Percentiles rank a stretch among this genome's conserved stretches.
Conservation (phyloP, 345 rosid species). For the Dovyalis caffra region DNA sequence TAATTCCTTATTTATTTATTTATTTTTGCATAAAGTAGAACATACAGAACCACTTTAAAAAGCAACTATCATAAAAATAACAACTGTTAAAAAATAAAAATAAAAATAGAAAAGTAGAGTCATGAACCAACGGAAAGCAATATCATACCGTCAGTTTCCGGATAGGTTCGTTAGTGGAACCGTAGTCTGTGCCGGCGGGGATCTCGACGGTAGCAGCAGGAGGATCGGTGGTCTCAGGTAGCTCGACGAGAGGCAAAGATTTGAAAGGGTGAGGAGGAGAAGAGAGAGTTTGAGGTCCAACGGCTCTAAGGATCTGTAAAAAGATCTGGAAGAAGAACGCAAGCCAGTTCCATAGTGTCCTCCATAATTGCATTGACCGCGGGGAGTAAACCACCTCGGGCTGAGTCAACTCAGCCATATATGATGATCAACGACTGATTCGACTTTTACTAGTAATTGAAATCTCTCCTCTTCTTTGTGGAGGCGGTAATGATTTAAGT, state of each 20-base stretch:
- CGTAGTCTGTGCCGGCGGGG: constrained; percentile 32
- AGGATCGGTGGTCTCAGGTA: constrained; percentile 48
- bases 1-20: background rate
- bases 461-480: no score
- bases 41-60: background rate
- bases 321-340: constrained; percentile 87
- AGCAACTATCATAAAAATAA: background rate
- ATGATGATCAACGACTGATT: background rate
- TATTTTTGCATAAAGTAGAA: background rate
- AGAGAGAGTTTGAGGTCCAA: constrained; percentile 67
- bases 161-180: constrained; percentile 12
- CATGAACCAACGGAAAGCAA: background rate
- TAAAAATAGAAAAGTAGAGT: background rate
- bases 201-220: constrained; percentile 49
- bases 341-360: constrained; percentile 70
- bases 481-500: background rate
- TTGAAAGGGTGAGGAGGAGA: constrained; percentile 56
- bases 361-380: constrained; percentile 60
- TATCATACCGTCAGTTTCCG: constrained; percentile 60
- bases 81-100: background rate
- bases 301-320: constrained; percentile 57
- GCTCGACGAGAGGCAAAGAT: constrained; percentile 73
- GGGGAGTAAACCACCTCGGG: constrained; percentile 72
- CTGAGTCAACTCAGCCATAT: constrained; percentile 94
- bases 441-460: background rate